phyloP scores from a whole-genome alignment of 148 eudicot species.

The Rhododendron griersonianum region DNA sequence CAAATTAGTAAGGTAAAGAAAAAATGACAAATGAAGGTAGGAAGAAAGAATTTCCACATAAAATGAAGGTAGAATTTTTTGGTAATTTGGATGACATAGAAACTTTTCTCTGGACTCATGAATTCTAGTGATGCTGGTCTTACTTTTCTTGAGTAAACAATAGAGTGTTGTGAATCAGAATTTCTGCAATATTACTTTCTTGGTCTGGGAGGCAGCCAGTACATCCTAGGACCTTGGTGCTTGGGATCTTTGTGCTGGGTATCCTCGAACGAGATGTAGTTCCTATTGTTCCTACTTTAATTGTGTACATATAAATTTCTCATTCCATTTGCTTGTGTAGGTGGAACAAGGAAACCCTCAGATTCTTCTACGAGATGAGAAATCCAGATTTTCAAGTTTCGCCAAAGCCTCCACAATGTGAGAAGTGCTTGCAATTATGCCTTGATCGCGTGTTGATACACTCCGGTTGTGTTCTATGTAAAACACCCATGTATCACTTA shows the following conservation, averaged over 20 bases:
- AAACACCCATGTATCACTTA: too few species aligned
- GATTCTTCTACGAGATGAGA: slow-evolving; percentile 48
- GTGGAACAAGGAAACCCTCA: slow-evolving; percentile 89
- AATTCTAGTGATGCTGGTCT: background rate
- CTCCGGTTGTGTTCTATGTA: background rate
- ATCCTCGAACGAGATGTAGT: background rate
- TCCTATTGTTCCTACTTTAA: background rate
- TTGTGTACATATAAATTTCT: background rate
- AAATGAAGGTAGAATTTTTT: background rate
- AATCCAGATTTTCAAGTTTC: slow-evolving; percentile 66
- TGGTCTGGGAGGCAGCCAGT: background rate
- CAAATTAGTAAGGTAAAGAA: background rate
- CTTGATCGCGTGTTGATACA: background rate
- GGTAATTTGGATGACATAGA: background rate
- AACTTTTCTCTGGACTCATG: background rate
- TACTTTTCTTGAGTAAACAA: background rate
- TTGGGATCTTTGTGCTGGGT: background rate
- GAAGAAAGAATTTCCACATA: background rate
- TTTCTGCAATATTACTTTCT: background rate
- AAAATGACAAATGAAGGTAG: background rate
- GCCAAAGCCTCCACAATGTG: slow-evolving; percentile 69
- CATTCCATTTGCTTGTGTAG: slow-evolving; percentile 22
- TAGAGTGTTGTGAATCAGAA: background rate
- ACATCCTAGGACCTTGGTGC: background rate
- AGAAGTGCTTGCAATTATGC: background rate